Conservation (phyloP, 305 asterid species). For the Fraxinus sp. region DNA sequence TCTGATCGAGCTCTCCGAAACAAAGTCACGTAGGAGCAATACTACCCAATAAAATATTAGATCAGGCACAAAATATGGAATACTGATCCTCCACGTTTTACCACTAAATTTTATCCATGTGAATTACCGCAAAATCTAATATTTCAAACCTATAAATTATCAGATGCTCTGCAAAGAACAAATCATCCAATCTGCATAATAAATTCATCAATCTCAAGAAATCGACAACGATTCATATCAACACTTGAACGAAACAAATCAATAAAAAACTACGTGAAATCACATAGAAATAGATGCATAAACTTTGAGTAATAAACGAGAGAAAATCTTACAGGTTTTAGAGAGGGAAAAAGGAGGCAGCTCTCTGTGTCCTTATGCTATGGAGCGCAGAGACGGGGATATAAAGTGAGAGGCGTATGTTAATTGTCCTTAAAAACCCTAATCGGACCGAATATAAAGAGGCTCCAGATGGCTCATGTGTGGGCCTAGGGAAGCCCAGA, state of each 20-base stretch:
- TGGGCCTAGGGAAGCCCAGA: background rate
- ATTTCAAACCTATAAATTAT: background rate
- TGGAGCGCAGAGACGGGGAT: background rate
- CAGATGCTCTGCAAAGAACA: background rate
- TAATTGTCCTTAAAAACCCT: background rate
- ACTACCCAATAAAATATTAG: background rate
- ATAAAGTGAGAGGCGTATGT: conserved; percentile 9
- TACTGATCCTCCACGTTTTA: background rate
- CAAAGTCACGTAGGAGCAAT: background rate
- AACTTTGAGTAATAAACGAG: background rate
- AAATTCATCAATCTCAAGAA: background rate
- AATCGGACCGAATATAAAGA: background rate
- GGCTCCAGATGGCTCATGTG: background rate
- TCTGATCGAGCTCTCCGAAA: background rate
- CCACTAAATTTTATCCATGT: background rate
- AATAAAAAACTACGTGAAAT: background rate
- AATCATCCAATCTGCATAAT: background rate
- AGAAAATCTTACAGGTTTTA: background rate
- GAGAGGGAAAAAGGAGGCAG: background rate
- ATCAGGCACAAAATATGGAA: background rate
- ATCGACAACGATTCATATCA: background rate
- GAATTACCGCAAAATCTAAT: background rate
- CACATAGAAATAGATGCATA: background rate
- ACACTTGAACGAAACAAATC: background rate
- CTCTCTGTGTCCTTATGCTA: background rate